These are phyloP conservation scores for Phytophthora macrochlamydospora DNA, from an alignment of 352 stramenopile species.

Conservation along the genomic window DNA sequence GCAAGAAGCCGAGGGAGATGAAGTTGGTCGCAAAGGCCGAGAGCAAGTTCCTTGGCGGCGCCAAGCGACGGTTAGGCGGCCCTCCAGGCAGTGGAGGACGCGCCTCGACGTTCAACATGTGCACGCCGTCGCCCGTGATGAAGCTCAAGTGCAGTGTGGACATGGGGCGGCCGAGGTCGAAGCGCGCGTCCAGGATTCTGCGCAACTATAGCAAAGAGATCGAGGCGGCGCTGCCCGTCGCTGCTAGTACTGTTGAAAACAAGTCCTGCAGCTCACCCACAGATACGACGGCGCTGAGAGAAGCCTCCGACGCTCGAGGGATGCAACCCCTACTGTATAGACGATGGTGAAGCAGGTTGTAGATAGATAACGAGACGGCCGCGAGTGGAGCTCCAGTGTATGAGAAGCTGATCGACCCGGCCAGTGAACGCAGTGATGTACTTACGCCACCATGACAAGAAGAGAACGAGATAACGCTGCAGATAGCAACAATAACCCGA, in stretches of 20 bases:
- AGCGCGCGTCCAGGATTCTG: constrained; percentile 55
- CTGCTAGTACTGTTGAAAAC: constrained; percentile 8
- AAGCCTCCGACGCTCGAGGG: constrained; percentile 15
- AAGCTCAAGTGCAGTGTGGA: constrained; percentile 81
- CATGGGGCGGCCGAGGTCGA: constrained; percentile 73
- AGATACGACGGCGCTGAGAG: constrained; percentile 14
- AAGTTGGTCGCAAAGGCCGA: constrained; percentile 42
- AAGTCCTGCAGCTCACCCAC: constrained; percentile 15
- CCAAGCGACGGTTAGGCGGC: constrained; percentile 24
- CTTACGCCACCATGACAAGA: background rate
- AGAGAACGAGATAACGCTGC: background rate
- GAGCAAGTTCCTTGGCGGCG: constrained; percentile 38
- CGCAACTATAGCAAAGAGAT: constrained; percentile 56
- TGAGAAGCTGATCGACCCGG: background rate
- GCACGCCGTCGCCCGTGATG: constrained; percentile 81
- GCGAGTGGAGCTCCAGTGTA: background rate
- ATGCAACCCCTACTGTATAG: constrained; percentile 29
- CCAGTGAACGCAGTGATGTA: constrained; percentile 1
- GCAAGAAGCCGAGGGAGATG: constrained; percentile 29
- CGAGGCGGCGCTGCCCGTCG: constrained; percentile 53
- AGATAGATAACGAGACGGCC: constrained; percentile 8
- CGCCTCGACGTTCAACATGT: constrained; percentile 62
- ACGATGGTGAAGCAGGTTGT: constrained; percentile 9
- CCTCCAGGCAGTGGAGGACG: constrained; percentile 21
- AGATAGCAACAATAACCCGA: background rate